A percentile compares a stretch with the other conserved stretches of the same genome.
Evolutionary conservation across 495 filamentous ascomycete species (phyloP).

Genomic region (Ramalina intermedia): DNA sequence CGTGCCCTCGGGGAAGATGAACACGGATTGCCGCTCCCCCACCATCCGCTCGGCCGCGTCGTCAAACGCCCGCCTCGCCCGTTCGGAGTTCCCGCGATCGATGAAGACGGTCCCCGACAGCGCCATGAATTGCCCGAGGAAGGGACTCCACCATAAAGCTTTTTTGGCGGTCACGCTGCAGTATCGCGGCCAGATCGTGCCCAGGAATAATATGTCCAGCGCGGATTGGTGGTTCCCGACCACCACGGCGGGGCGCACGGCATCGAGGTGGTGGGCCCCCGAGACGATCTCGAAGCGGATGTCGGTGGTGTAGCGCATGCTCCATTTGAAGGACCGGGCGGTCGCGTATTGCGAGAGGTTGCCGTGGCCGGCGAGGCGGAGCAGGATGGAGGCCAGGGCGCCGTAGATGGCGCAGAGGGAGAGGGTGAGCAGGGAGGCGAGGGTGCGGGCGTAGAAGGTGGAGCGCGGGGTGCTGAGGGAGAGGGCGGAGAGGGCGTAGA

Average conservation of each 20-base stretch:
- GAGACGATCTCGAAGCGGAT: slow-evolving; percentile 64
- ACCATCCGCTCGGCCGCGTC: slow-evolving; percentile 69
- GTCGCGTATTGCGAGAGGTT: slow-evolving; percentile 77
- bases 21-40: slow-evolving; percentile 65
- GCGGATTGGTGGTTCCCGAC: slow-evolving; percentile 91
- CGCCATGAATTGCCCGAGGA: slow-evolving; percentile 95
- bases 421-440: slow-evolving; percentile 48
- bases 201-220: slow-evolving; percentile 85
- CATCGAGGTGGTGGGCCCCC: slow-evolving; percentile 46
- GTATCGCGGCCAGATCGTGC: slow-evolving; percentile 73
- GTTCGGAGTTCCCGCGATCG: slow-evolving; percentile 66
- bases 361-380: slow-evolving; percentile 56
- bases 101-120: slow-evolving; percentile 87
- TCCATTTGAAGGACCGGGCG: slow-evolving; percentile 65
- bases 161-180: slow-evolving; percentile 91
- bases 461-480: slow-evolving; percentile 25
- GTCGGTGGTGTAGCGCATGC: slow-evolving; percentile 62
- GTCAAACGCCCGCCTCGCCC: slow-evolving; percentile 74
- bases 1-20: slow-evolving; percentile 90
- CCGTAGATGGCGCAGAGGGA: slow-evolving; percentile 60
- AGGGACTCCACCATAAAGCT: slow-evolving; percentile 61
- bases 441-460: slow-evolving; percentile 50
- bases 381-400: slow-evolving; percentile 52
- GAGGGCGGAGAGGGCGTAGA: slow-evolving; percentile 12
- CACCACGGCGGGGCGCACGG: slow-evolving; percentile 71